Evolutionary conservation across 2,329 filamentous ascomycete species (phyloP), one percentile per base, ranked within the genome.

Genomic region (Paecilomyces variotii): DNA sequence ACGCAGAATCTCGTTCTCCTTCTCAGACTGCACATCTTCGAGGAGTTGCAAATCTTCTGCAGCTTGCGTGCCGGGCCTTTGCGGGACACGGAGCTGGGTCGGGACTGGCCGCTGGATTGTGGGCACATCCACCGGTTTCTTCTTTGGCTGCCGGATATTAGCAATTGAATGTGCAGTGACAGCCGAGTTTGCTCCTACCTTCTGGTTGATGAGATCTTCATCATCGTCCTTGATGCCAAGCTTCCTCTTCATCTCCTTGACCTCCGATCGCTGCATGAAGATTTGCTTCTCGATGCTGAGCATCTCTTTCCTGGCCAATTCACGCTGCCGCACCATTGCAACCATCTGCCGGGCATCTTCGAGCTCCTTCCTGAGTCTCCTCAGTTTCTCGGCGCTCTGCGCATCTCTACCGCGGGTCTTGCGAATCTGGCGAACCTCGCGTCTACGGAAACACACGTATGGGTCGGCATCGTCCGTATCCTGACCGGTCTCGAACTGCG

Each of bases 401-500:
- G 90, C 90, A 78, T 99, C 94, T 69, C 94, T 87, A 65, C 90
- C 91, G 70, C 94, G 85, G 39, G 94, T 99, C 78, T 97, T 99
- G 67, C 94, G 89, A 55, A 91, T 93, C 73, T 96, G 91, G 59
- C 94, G 88, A 53, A 96, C 90, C 76, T 99, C 94, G 63, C 94
- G 89, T 66, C 94, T 87, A 71, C 94, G 86, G 84, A 99, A 99
- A 77, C 94, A 99, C 68, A 99, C 92, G 77, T 96, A 99, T 54
- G 94, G 94, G 76, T 99, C 94, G 67, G 90, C 86, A 72, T 99
- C 94, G 74, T 99, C 94, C 61, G 88, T 95, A 64, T 97, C 93
- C 71, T 91, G 89, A 63, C 94, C 91, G 53, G 87, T 95, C 78
- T 99, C 94, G 64, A 96, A 94, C 78, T 80, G 68, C 57, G 54